These are phyloP conservation scores for Wilhelminamyces savonicus DNA, from an alignment of 805 yeast species.

Conservation along the genomic window DNA sequence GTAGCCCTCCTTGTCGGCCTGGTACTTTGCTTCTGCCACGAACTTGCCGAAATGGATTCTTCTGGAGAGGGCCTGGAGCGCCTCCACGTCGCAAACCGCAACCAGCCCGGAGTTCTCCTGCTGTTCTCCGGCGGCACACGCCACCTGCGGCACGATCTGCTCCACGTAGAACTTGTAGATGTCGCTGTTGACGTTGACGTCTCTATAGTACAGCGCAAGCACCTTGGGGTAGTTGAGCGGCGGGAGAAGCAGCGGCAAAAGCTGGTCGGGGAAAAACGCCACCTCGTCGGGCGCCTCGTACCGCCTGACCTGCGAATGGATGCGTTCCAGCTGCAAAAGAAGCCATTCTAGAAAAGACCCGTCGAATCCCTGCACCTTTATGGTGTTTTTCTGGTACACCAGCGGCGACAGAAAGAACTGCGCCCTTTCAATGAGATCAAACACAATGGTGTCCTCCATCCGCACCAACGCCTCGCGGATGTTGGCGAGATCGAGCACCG, in stretches of 20 bases:
- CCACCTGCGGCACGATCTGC: slow-evolving; percentile 68
- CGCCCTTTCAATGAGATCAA: slow-evolving; percentile 87
- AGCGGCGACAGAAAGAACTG: slow-evolving; percentile 74
- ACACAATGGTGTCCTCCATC: slow-evolving; percentile 95
- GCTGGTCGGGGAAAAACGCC: slow-evolving; percentile 73
- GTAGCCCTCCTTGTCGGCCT: slow-evolving; percentile 56
- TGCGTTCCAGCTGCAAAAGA: slow-evolving; percentile 62
- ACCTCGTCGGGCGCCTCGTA: slow-evolving; percentile 92
- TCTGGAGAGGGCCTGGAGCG: slow-evolving; percentile 81
- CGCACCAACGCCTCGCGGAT: slow-evolving; percentile 80
- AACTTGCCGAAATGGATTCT: slow-evolving; percentile 96
- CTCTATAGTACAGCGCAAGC: slow-evolving; percentile 67
- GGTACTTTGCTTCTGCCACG: slow-evolving; percentile 94
- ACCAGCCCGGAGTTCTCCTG: slow-evolving; percentile 85
- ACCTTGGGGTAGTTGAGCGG: slow-evolving; percentile 71
- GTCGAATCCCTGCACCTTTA: slow-evolving; percentile 56
- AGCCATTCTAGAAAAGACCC: slow-evolving; percentile 90
- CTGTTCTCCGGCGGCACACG: slow-evolving; percentile 66
- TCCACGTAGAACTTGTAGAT: slow-evolving; percentile 65
- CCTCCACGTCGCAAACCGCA: slow-evolving; percentile 76
- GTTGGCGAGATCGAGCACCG: slow-evolving; percentile 73
- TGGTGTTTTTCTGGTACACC: slow-evolving; percentile 58
- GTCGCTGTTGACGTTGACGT: slow-evolving; percentile 67
- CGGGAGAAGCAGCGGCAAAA: slow-evolving; percentile 73
- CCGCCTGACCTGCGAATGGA: slow-evolving; percentile 69